Evolutionary conservation across 2,329 filamentous ascomycete species (phyloP), one percentile per base, ranked within the genome.

Genomic region (Fulvia fulva): DNA sequence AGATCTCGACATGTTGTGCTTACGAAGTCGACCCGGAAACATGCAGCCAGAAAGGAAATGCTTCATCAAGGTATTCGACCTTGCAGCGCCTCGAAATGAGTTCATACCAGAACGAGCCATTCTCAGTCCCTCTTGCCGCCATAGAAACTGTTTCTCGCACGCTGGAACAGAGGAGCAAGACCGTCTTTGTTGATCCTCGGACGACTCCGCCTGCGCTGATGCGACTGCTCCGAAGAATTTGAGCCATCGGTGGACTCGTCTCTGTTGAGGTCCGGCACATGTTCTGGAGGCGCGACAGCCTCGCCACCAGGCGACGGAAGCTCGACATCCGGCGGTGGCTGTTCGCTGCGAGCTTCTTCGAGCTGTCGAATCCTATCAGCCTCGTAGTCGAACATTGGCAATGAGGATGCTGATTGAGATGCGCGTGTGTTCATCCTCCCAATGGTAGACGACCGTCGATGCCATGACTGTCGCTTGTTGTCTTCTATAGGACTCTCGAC

Each of bases 341-440:
- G 32, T 1, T 26, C 23, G 19, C 47, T 30, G 3, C 47, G 23
- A n/a, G 28, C 44, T 22, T 47, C 50, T 8, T 37, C 47, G n/a
- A 44, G 49, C 44, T 53, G 50, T 25, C 43, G 44, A 2, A 43
- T 26, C 34, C 50, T 25, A 22, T 53, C 55, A 14, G 28, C 28
- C n/a, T 57, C 55, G 26, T 52, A 44, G 49, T 63, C 61, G 43
- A 61, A 55, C 51, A 58, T 32, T 5, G 51, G 49, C 8, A 55
- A 47, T 25, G 56, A 55, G 5, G 44, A 5, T 3, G 55, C 56
- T 34, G 59, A 63, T n/a, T 51, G 57, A 16, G 58, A 61, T 34
- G 50, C 56, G 14, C 53, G 25, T 16, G 49, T 58, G 46, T 57
- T 58, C 22, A 44, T 22, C 26, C 57, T 43, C 16, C 28, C 47